Evolutionary conservation across 345 rosid species (phyloP), one percentile per base, ranked within the genome.

Genomic region (Isatis tinctoria): DNA sequence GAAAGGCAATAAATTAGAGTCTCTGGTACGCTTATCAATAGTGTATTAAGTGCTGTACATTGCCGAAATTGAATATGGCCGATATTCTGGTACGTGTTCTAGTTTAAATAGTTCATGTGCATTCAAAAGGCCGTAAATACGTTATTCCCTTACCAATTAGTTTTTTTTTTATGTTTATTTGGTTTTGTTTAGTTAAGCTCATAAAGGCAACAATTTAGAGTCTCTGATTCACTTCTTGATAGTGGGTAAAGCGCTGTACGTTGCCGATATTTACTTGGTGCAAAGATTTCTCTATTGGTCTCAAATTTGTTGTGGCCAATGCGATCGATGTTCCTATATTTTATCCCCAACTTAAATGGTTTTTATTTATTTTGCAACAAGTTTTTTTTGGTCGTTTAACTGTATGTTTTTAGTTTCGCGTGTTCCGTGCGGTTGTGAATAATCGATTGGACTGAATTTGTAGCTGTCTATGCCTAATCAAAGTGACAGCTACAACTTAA

Each of bases 1-100:
- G 1, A 6, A 74, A 66, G 94, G 94, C 91, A 89, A 87, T 66
- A 82, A 83, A 76, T 83, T 89, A 89, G 91, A 89, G 94, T 89
- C 94, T 80, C 90, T 89, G 85, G 68, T 77, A 68, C 87, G 80
- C 86, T 77, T 10, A 12, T 40, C 35, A 9, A 44, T 89, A 65
- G 86, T 78, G 91, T 67, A 59, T 59, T 74, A 74, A 87, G 95
- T 76, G 95, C 95, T 85, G 80, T 87, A 85, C 90, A 87, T 87
- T 88, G 91, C 93, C 88, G 10, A 88, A 5, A 86, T 14, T 0
- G 10, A 73, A 9, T 52, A 75, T 73, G 72, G 76, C 76, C 67
- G 85, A 83, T 84, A 84, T 89, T 85, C 83, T 85, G 79, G 81
- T 75, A 68, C 78, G 27, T 5, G 74, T 58, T 69, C 58, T 48